Percentiles rank a stretch among this genome's conserved stretches.
These are phyloP conservation scores for Exophiala sp. DNA, from an alignment of 2,329 filamentous ascomycete species.

Conservation along the genomic window DNA sequence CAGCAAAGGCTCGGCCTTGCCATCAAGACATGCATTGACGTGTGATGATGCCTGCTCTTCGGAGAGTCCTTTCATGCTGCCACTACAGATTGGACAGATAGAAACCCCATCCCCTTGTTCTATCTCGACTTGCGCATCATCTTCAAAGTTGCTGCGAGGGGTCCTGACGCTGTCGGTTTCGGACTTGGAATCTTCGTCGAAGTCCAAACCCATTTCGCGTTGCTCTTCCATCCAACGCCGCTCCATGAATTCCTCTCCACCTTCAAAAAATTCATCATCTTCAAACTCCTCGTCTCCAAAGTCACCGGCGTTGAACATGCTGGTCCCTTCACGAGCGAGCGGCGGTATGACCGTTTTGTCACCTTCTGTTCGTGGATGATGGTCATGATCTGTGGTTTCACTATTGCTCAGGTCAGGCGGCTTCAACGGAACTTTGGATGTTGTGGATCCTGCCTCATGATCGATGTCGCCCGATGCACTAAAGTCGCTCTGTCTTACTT, in stretches of 20 bases:
- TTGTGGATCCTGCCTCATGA: slow-evolving; percentile 5
- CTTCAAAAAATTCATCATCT: slow-evolving; percentile 56
- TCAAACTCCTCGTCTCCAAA: slow-evolving; percentile 58
- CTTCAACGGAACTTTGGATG: slow-evolving; percentile 25
- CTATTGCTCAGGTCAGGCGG: slow-evolving; percentile 14
- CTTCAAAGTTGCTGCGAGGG: slow-evolving; percentile 21
- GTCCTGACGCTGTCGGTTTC: slow-evolving; percentile 25
- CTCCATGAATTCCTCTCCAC: slow-evolving; percentile 64
- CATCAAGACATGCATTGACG: slow-evolving; percentile 91
- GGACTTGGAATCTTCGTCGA: slow-evolving; percentile 57
- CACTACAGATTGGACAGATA: slow-evolving; percentile 74
- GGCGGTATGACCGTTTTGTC: slow-evolving; percentile 32
- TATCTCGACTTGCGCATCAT: slow-evolving; percentile 14
- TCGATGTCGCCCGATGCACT: slow-evolving; percentile 10
- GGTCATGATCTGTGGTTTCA: slow-evolving; percentile 1
- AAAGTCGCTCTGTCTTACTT: slow-evolving; percentile 1
- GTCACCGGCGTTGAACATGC: slow-evolving; percentile 44
- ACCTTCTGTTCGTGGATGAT: slow-evolving; percentile 25
- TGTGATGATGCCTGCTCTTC: slow-evolving; percentile 67
- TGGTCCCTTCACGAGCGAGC: slow-evolving; percentile 51
- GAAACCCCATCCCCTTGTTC: slow-evolving; percentile 30
- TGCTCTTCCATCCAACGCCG: slow-evolving; percentile 74
- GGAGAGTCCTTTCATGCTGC: slow-evolving; percentile 57
- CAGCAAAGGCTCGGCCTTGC: slow-evolving; percentile 63
- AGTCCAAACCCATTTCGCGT: slow-evolving; percentile 42